phyloP scores from a whole-genome alignment of 2,329 filamentous ascomycete genomes.

The Claviceps quebecensis region DNA sequence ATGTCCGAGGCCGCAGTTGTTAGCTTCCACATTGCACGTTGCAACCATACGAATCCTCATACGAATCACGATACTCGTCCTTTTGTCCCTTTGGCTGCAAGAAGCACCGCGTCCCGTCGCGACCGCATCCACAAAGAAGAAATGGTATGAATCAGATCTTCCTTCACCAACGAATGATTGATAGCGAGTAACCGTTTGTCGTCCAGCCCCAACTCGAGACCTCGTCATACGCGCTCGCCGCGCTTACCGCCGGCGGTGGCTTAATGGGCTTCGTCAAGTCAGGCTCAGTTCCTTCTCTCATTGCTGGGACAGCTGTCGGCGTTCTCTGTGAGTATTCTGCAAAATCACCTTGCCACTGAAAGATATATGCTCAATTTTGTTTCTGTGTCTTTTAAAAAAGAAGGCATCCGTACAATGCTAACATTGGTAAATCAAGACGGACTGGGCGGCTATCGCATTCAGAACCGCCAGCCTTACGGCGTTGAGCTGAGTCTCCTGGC shows the following conservation, averaged over 20 bases:
- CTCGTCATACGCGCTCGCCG: conserved; percentile 65
- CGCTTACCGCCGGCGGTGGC: conserved; percentile 75
- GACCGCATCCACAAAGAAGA: background rate
- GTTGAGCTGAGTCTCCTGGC: conserved; percentile 81
- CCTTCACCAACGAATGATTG: background rate
- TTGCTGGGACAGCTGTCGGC: conserved; percentile 74
- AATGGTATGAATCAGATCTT: background rate
- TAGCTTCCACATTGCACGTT: background rate
- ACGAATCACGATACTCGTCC: background rate
- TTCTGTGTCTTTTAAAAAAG: background rate
- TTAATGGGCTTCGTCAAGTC: conserved; percentile 76
- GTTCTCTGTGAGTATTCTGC: conserved; percentile 35
- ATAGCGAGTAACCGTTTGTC: background rate
- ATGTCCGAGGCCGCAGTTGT: background rate
- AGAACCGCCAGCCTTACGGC: conserved; percentile 62
- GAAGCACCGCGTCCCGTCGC: background rate
- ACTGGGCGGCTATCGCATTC: conserved; percentile 68
- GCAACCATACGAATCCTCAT: background rate
- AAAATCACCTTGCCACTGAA: too few relatives aligned
- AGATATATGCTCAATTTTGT: too few relatives aligned
- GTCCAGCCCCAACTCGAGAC: conserved; percentile 20
- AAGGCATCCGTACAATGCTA: background rate
- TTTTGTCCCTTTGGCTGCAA: background rate
- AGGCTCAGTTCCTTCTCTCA: conserved; percentile 73
- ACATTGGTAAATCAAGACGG: conserved; percentile 37